Percentiles rank a stretch among this genome's conserved stretches.
Conservation (phyloP, 345 rosid species). For the Ceriops decandra region DNA sequence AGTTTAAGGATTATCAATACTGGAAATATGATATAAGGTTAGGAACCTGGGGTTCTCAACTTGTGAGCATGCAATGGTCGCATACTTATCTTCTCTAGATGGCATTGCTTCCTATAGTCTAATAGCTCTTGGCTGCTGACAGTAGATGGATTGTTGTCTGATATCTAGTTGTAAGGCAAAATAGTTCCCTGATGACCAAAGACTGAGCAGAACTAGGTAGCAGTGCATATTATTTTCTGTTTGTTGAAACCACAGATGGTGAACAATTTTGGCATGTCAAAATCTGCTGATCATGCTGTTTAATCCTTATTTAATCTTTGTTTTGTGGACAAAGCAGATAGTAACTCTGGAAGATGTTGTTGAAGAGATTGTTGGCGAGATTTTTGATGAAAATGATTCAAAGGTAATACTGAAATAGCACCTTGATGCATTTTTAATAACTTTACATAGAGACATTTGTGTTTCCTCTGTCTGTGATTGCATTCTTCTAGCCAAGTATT, state of each 20-base stretch:
- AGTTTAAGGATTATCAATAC: not conserved
- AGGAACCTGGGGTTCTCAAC: not conserved
- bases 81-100: not conserved
- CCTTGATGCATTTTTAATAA: slow-evolving; percentile 3
- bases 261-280: not conserved
- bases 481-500: not conserved
- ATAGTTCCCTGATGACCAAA: not conserved
- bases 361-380: slow-evolving; percentile 98
- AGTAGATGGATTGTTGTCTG: not conserved
- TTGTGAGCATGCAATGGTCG: not conserved
- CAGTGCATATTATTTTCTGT: slow-evolving; percentile 2
- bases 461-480: not conserved
- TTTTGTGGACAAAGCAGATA: slow-evolving; percentile 50
- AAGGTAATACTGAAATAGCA: slow-evolving; percentile 43
- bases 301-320: not conserved
- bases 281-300: not conserved
- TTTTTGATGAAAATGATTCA: slow-evolving; percentile 96
- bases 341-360: slow-evolving; percentile 95
- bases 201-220: slow-evolving; percentile 1
- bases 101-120: not conserved
- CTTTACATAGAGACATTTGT: not conserved
- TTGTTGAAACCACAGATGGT: not conserved
- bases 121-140: not conserved
- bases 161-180: too few relatives aligned
- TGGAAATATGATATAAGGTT: too few relatives aligned